These are phyloP conservation scores for Amborella trichopoda DNA, from an alignment of 164 flowering plant species.

Conservation along the genomic window DNA sequence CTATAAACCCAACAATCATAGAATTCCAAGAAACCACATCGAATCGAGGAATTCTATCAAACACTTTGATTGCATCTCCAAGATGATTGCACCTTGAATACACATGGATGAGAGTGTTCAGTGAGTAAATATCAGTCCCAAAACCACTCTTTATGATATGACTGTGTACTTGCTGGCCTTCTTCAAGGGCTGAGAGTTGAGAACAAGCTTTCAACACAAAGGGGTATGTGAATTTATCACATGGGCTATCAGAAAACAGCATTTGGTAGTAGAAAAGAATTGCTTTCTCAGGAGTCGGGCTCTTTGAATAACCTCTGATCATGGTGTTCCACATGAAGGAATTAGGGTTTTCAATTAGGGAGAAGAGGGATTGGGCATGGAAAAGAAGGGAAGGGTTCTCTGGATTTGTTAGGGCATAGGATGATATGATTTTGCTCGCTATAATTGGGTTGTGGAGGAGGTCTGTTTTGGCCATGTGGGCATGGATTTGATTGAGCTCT, in stretches of 20 bases:
- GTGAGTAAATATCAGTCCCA: constrained; percentile 3
- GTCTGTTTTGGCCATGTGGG: constrained; percentile 3
- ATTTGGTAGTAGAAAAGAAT: constrained; percentile 5
- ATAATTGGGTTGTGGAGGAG: constrained; percentile 6
- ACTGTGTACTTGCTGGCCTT: constrained; percentile 7
- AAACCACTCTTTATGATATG: constrained; percentile 4
- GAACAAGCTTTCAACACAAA: constrained; percentile 10
- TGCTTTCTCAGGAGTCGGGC: constrained; percentile 3
- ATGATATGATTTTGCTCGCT: constrained; percentile 2
- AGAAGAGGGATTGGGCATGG: constrained; percentile 8
- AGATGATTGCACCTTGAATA: not conserved
- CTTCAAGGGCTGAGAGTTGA: constrained; percentile 3
- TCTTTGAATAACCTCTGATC: constrained; percentile 6
- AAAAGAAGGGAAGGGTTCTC: not conserved
- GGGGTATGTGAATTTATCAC: constrained; percentile 6
- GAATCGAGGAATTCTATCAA: not conserved
- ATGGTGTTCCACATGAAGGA: constrained; percentile 11
- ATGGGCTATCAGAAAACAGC: not conserved
- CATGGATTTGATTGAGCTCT: constrained; percentile 8
- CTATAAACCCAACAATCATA: constrained; percentile 3
- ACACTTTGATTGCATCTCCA: not conserved
- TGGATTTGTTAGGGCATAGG: constrained; percentile 1
- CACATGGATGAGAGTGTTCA: constrained; percentile 8
- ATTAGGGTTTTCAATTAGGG: constrained; percentile 4
- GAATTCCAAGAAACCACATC: constrained; percentile 5